Percentiles rank a stretch among this genome's conserved stretches.
phyloP scores from a whole-genome alignment of 495 filamentous ascomycete genomes.

The Penicillium dipodomyicola region DNA sequence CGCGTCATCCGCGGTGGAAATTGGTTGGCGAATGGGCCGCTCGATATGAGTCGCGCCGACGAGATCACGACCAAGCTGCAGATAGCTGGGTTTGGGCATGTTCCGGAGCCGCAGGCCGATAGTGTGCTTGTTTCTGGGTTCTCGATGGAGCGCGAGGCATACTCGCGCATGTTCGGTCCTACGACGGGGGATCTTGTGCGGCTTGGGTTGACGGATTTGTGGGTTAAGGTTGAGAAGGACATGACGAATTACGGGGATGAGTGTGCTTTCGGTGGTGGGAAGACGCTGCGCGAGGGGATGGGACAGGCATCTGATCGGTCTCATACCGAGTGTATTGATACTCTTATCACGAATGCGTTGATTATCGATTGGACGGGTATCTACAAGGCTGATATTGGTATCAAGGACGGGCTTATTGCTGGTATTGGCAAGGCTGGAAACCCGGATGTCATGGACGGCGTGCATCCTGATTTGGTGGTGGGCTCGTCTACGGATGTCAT shows the following conservation, averaged over 20 bases:
- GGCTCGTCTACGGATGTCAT: conserved; percentile 95
- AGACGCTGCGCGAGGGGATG: conserved; percentile 94
- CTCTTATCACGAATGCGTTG: conserved; percentile 89
- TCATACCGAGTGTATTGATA: conserved; percentile 72
- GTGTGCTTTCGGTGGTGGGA: conserved; percentile 93
- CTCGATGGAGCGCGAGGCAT: conserved; percentile 73
- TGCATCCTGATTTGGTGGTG: conserved; percentile 74
- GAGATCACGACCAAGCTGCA: conserved; percentile 66
- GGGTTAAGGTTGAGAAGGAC: conserved; percentile 91
- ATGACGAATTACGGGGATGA: conserved; percentile 85
- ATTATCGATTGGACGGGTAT: conserved; percentile 92
- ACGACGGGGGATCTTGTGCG: conserved; percentile 82
- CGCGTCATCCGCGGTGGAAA: conserved; percentile 87
- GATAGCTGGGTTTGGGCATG: conserved; percentile 73
- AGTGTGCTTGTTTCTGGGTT: conserved; percentile 53
- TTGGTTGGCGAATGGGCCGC: conserved; percentile 64
- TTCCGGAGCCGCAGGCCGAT: conserved; percentile 60
- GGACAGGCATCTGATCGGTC: conserved; percentile 79
- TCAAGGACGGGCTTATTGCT: conserved; percentile 83
- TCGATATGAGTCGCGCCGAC: conserved; percentile 60
- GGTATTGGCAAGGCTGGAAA: conserved; percentile 97
- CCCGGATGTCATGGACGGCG: conserved; percentile 92
- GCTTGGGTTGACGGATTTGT: conserved; percentile 82
- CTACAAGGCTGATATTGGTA: conserved; percentile 95
- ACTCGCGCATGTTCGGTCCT: conserved; percentile 88